Evolutionary conservation across 2,329 filamentous ascomycete genomes (phyloP), one percentile per base, ranked within the genome.

Genomic region (Pseudogymnoascus sp.): DNA sequence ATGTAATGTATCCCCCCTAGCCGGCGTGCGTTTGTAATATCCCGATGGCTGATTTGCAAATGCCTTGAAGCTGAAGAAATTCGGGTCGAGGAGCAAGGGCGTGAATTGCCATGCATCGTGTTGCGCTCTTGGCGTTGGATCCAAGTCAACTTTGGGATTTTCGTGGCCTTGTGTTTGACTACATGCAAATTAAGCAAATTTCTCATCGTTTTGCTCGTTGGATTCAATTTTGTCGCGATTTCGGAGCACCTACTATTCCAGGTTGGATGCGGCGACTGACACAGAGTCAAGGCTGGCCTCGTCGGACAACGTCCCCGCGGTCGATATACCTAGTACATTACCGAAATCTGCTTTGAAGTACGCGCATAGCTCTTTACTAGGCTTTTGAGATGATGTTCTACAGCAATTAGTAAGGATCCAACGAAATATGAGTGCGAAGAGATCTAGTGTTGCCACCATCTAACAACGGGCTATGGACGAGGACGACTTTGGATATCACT

Each of bases 71-170:
- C 86, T 85, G 74, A 91, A 91, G 34, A 90, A 89, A 74, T 88
- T 91, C 18, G 91, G 86, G 73, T 97, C 93, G 73, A 97, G 83
- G 64, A 96, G 80, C 18, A 92, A 95, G 3, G 93, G 91, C 2
- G 93, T 96, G 72, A 96, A 92, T 68, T 89, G 85, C 87, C 93
- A 95, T 69, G 84, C 86, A 69, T 97, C 92, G 71, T 88, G 86
- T 45, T 88, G 84, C 16, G 87, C 89, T 73, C 89, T 85, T 4
- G 91, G 91, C 3, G 91, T 96, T 18, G 90, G 88, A 72, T 96
- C 91, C 71, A 89, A 85, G 75, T 95, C 89, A 45, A 45, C 40
- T 74, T 90, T 91, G 67, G 84, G 76, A 63, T 71, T 71, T 65
- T 73, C 71, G 61, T 70, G 67, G 47, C 18, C 40, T 45, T 4